Base-by-base conservation (phyloP, 495 filamentous ascomycete genomes). In the Tuber magnatum region DNA sequence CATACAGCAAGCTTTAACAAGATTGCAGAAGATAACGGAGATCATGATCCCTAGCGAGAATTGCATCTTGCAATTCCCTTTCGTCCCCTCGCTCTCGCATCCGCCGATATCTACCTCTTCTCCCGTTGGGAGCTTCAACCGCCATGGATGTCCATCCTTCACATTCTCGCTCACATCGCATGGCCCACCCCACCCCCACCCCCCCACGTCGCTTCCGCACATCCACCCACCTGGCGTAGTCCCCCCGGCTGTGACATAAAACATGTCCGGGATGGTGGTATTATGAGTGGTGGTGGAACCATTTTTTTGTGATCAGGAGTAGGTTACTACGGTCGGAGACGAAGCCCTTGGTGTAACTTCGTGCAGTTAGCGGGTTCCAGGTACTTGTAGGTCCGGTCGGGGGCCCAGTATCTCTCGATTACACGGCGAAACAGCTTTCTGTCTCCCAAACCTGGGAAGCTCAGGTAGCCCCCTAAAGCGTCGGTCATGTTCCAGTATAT, bases 21-120 rank as follows among this genome's bases (percentile, higher is more conserved):
- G 3, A 16, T 46, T 46, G 18, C 43, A 46, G 18, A 18, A 46
- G 43, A 46, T 46, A 46, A 46, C 43, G 43, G 20, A 72, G 16
- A 84, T 71, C 39, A 83, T 80, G 22, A 86, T 75, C 2, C 79
- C 78, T 41, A 84, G 72, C 41, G 74, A 77, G 46, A 84, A 83
- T 41, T 83, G 79, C 20, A 87, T 69, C 42, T 75, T 83, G 40
- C 75, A 76, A 38, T n/a, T 69, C 35, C 69, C 75, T 0, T n/a
- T 22, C 42, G 68, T 70, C 22, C 1, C 32, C 61, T 76, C 75
- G 6, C 69, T 69, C 9, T 40, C 18, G 56, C 75, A 76, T n/a
- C 48, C 24, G 9, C 7, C 12, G 10, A 51, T 51, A 8, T 51
- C 48, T 51, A 51, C 24, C 48, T 10, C 48, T 3, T 3, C 24